Evolutionary conservation across 2,329 filamentous ascomycete species (phyloP).

Genomic region (Paramyrothecium roridum): DNA sequence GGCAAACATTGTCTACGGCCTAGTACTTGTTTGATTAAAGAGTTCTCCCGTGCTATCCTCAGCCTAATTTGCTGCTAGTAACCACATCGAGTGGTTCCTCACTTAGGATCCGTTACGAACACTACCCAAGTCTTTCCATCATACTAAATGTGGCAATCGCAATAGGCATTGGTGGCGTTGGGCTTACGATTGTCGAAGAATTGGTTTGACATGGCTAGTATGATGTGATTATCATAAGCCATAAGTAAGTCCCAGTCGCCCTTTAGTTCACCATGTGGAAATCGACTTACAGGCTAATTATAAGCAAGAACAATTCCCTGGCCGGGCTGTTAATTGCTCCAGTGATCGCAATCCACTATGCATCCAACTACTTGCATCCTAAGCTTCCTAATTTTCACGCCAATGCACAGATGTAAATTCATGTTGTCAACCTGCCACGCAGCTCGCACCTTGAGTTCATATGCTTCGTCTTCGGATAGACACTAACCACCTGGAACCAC

Average conservation of each 20-base stretch:
- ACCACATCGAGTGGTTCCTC: not conserved
- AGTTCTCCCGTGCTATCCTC: not conserved
- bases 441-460: not conserved
- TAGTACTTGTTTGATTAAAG: not conserved
- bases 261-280: not conserved
- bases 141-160: not conserved
- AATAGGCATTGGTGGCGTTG: not conserved
- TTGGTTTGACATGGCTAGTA: not conserved
- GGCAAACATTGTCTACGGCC: not conserved
- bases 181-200: not conserved
- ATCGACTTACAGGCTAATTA: not conserved
- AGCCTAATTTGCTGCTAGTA: not conserved
- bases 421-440: not conserved
- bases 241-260: not conserved
- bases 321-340: not conserved
- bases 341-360: not conserved
- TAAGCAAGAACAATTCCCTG: not conserved
- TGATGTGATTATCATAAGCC: not conserved
- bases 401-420: not conserved
- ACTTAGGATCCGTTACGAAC: not conserved
- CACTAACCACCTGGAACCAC: not conserved
- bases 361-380: not conserved
- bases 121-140: not conserved
- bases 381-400: not conserved
- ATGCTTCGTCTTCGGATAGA: not conserved